These are phyloP conservation scores for Suhomyces pyralidae DNA, from an alignment of 805 yeast species.

Conservation along the genomic window DNA sequence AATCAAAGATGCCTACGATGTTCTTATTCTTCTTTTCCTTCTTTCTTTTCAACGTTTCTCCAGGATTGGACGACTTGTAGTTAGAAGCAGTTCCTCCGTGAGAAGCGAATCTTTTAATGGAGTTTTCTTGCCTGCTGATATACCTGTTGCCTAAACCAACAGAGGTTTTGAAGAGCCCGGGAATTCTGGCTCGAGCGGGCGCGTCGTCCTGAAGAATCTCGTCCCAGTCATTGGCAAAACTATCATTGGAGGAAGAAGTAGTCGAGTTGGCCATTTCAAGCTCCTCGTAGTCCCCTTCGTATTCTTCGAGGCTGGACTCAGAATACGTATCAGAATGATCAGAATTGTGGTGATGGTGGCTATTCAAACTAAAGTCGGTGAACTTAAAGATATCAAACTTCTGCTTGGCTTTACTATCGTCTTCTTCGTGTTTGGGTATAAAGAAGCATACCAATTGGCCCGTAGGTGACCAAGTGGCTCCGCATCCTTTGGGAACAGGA, in stretches of 20 bases:
- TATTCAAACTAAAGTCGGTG: constrained; percentile 42
- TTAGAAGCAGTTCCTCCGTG: constrained; percentile 36
- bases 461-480: constrained; percentile 79
- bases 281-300: constrained; percentile 9
- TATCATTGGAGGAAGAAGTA: constrained; percentile 44
- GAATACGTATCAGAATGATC: constrained; percentile 5
- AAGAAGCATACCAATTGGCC: constrained; percentile 84
- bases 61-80: constrained; percentile 36
- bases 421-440: constrained; percentile 46
- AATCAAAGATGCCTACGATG: constrained; percentile 62
- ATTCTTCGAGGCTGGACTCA: constrained; percentile 15
- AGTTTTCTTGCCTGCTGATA: constrained; percentile 20
- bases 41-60: constrained; percentile 25
- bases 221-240: constrained; percentile 68
- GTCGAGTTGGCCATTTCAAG: constrained; percentile 12
- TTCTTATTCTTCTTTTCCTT: constrained; percentile 42
- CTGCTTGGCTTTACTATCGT: constrained; percentile 40
- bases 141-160: constrained; percentile 38
- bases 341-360: constrained; percentile 12
- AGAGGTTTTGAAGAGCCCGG: constrained; percentile 46
- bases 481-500: constrained; percentile 91
- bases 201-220: constrained; percentile 59
- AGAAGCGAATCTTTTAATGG: constrained; percentile 36
- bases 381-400: constrained; percentile 45
- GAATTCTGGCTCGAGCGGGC: constrained; percentile 47